A percentile compares a stretch with the other conserved stretches of the same genome.
Evolutionary conservation across 2,329 filamentous ascomycete species (phyloP).

Genomic region (Madurella fahalii): DNA sequence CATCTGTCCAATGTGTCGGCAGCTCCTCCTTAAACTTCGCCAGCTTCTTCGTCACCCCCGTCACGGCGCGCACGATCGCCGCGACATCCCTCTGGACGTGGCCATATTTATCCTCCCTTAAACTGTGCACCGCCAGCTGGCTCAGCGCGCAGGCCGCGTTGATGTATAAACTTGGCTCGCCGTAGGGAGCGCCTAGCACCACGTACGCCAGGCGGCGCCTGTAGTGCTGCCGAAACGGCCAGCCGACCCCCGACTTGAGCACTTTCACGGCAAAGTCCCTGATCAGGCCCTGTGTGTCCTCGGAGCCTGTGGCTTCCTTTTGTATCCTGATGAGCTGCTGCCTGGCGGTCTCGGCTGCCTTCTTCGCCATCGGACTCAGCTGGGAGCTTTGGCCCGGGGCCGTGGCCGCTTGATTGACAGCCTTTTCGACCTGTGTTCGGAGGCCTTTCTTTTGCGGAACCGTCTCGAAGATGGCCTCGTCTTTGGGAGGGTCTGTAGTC

Average conservation of each 20-base stretch:
- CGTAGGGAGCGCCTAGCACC: conserved; percentile 70
- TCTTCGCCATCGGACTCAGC: conserved; percentile 49
- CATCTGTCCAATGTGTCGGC: conserved; percentile 75
- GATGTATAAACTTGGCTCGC: conserved; percentile 62
- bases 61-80: conserved; percentile 68
- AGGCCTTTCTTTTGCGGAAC: conserved; percentile 37
- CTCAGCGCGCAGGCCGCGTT: conserved; percentile 69
- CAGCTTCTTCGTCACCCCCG: conserved; percentile 62
- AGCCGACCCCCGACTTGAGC: conserved; percentile 55
- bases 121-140: conserved; percentile 65
- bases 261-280: conserved; percentile 44
- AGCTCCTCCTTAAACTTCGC: conserved; percentile 60
- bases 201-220: conserved; percentile 59
- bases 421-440: conserved; percentile 43
- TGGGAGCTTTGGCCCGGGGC: conserved; percentile 48
- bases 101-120: conserved; percentile 78
- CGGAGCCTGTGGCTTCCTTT: conserved; percentile 48
- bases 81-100: conserved; percentile 82
- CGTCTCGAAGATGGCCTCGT: conserved; percentile 44
- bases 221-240: conserved; percentile 67
- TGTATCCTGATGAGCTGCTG: conserved; percentile 51
- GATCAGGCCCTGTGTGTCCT: conserved; percentile 47
- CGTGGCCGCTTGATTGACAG: conserved; percentile 40
- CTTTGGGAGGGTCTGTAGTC: conserved; percentile 39
- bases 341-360: conserved; percentile 44